These are phyloP conservation scores for Penicillium malachiteum DNA, from an alignment of 495 filamentous ascomycete genomes.

Conservation along the genomic window DNA sequence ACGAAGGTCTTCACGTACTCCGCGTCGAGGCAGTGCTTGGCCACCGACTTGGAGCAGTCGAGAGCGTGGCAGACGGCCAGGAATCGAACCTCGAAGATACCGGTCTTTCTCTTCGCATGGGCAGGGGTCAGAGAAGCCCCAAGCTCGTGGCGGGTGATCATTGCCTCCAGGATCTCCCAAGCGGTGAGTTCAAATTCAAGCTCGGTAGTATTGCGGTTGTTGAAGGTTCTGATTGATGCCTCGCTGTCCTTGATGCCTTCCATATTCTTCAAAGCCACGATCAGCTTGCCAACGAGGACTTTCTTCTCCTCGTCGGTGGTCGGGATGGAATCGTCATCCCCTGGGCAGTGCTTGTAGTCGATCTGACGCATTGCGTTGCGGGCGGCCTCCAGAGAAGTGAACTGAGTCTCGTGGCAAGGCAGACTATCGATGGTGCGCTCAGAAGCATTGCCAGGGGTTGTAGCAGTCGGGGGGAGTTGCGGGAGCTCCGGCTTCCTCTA, in stretches of 20 bases:
- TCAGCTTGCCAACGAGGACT: not conserved
- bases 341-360: no score
- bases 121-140: not conserved
- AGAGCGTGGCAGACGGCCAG: not conserved
- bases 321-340: not conserved
- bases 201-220: not conserved
- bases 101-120: not conserved
- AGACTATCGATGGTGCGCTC: no score
- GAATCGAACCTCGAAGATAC: not conserved
- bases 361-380: not conserved
- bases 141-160: not conserved
- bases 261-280: not conserved
- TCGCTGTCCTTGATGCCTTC: not conserved
- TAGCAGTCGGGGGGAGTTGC: no score
- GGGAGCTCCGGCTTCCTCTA: no score
- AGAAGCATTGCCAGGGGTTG: no score
- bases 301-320: not conserved
- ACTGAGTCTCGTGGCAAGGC: no score
- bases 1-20: conserved; percentile 27
- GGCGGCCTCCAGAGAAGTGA: not conserved
- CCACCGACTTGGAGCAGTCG: not conserved
- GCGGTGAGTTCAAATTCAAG: not conserved
- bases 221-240: not conserved
- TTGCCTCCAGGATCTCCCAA: not conserved
- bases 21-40: conserved; percentile 38